Conservation (phyloP, 306 rosid species). For the Hippophae gyantsensis region DNA sequence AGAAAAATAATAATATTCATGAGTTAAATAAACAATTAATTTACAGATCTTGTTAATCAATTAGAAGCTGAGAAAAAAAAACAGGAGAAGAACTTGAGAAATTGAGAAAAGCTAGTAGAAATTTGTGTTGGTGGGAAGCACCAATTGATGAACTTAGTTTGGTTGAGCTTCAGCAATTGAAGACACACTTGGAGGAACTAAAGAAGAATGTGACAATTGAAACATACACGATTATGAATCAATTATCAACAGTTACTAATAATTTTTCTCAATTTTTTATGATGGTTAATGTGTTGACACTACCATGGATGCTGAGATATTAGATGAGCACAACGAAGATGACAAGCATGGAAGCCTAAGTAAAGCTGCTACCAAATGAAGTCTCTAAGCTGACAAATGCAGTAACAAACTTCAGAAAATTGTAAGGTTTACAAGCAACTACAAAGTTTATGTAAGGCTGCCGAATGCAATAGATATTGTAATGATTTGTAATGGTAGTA, state of each 20-base stretch:
- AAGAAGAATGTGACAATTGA: conserved; percentile 4
- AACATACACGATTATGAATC: neutral
- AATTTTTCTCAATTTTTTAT: too few species aligned
- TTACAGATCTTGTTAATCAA: neutral
- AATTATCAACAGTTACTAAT: neutral
- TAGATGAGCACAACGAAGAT: too few species aligned
- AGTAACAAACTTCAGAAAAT: too few species aligned
- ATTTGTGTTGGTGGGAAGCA: conserved; percentile 6
- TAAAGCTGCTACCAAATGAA: too few species aligned
- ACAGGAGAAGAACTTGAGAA: conserved; percentile 3
- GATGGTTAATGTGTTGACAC: too few species aligned
- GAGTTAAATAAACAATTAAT: neutral
- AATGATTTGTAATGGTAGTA: too few species aligned
- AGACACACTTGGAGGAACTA: conserved; percentile 4
- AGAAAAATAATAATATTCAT: neutral
- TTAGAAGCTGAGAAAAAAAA: neutral
- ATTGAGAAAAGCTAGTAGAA: neutral
- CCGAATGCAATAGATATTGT: too few species aligned
- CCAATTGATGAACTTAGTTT: conserved; percentile 3
- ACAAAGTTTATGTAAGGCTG: too few species aligned
- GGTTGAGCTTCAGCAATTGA: neutral
- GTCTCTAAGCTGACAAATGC: too few species aligned
- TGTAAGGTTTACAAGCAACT: too few species aligned
- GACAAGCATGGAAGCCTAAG: too few species aligned
- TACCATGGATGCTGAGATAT: too few species aligned